These are phyloP conservation scores for Coemansia sp. DNA, from an alignment of 192 early-diverging fungal species.

Conservation along the genomic window DNA sequence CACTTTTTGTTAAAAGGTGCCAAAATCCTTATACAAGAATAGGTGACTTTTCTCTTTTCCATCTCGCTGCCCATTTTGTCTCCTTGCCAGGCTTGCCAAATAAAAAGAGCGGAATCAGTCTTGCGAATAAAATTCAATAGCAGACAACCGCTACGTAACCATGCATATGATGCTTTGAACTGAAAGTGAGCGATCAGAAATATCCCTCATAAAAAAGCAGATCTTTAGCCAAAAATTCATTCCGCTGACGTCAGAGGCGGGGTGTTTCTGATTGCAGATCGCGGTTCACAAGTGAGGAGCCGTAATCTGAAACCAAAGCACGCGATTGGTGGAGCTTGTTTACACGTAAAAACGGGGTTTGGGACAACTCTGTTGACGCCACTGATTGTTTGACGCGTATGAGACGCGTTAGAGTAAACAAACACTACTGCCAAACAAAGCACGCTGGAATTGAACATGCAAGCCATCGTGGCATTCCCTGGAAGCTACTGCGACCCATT, in stretches of 20 bases:
- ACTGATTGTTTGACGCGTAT: not conserved
- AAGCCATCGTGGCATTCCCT: no score
- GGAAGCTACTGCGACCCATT: no score
- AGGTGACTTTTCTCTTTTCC: conserved; percentile 1
- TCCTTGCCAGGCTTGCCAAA: not conserved
- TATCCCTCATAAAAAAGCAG: not conserved
- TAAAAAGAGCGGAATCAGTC: not conserved
- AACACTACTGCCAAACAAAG: not conserved
- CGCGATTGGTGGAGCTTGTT: not conserved
- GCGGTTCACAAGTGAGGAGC: not conserved
- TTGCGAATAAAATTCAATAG: not conserved
- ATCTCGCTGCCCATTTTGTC: not conserved
- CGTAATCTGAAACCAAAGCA: not conserved
- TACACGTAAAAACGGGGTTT: not conserved
- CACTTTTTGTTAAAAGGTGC: no score
- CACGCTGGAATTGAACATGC: no score
- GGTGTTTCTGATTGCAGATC: not conserved
- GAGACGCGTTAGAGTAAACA: conserved; percentile 7
- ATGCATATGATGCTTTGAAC: not conserved
- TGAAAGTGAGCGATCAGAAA: not conserved
- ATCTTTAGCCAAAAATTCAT: not conserved
- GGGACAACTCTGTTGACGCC: not conserved
- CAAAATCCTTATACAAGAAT: no score
- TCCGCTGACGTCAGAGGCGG: not conserved
- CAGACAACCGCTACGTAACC: conserved; percentile 2